These are phyloP conservation scores for Tolypocladium ophioglossoides DNA, from an alignment of 2,329 filamentous ascomycete genomes.

Conservation along the genomic window DNA sequence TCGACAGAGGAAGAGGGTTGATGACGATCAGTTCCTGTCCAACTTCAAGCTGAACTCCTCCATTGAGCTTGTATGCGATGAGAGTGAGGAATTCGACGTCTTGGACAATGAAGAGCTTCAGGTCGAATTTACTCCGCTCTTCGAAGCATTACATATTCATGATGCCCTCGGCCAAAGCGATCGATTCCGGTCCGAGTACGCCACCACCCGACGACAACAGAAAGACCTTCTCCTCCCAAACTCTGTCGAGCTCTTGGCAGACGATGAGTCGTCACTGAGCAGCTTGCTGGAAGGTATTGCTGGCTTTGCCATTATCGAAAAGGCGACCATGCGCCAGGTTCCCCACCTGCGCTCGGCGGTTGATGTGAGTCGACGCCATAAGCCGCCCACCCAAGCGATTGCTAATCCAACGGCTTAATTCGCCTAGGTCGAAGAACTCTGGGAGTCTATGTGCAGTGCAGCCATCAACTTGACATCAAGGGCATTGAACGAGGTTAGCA, in stretches of 20 bases:
- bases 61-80: constrained; percentile 90
- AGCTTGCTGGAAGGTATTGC: constrained; percentile 87
- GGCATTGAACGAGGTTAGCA: constrained; percentile 67
- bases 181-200: constrained; percentile 83
- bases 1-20: constrained; percentile 72
- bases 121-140: constrained; percentile 88
- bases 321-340: constrained; percentile 78
- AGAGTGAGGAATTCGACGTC: constrained; percentile 90
- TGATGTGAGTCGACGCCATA: constrained; percentile 52
- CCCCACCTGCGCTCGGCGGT: constrained; percentile 71
- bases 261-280: constrained; percentile 79
- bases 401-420: background rate
- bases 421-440: constrained; percentile 83
- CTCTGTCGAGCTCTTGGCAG: constrained; percentile 65
- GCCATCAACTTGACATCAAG: constrained; percentile 74
- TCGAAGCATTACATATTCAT: constrained; percentile 93
- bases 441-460: constrained; percentile 94
- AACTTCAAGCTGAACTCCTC: constrained; percentile 92
- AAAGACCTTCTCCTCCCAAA: constrained; percentile 81
- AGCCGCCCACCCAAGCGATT: background rate
- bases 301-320: constrained; percentile 93
- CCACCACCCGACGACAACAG: constrained; percentile 79
- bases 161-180: constrained; percentile 88
- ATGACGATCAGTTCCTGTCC: constrained; percentile 62
- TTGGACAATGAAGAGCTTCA: constrained; percentile 91